Evolutionary conservation across 495 filamentous ascomycete genomes (phyloP).

Genomic region (Daldinia concentrica): DNA sequence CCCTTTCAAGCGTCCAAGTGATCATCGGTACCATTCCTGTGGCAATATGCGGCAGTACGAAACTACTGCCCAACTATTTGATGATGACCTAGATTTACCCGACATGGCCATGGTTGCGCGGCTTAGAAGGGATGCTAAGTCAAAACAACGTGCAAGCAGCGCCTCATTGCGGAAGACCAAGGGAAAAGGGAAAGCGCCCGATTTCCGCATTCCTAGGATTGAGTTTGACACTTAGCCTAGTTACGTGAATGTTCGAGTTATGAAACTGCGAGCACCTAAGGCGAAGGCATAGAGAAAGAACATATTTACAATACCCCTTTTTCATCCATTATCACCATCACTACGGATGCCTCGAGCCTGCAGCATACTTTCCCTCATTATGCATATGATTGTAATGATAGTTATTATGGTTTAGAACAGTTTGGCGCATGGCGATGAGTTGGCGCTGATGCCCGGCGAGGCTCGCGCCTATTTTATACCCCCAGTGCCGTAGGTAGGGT

Average conservation of each 20-base stretch:
- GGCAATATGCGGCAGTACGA: constrained; percentile 21
- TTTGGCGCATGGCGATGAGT: constrained; percentile 26
- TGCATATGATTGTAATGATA: constrained; percentile 30
- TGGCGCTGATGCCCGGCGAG: constrained; percentile 30
- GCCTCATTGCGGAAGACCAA: constrained; percentile 21
- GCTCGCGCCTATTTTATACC: constrained; percentile 32
- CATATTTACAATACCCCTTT: not conserved
- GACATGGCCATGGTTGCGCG: constrained; percentile 43
- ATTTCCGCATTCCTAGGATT: constrained; percentile 5
- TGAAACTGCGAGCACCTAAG: constrained; percentile 5
- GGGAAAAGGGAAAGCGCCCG: constrained; percentile 27
- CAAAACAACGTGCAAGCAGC: constrained; percentile 36
- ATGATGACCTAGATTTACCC: constrained; percentile 35
- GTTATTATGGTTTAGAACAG: constrained; percentile 21
- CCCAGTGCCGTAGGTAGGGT: constrained; percentile 13
- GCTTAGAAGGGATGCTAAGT: constrained; percentile 48
- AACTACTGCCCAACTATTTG: not conserved
- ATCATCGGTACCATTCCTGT: constrained; percentile 2
- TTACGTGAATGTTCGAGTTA: constrained; percentile 27
- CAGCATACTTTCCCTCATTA: constrained; percentile 1
- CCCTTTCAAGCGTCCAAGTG: constrained; percentile 23
- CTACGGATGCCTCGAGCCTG: not conserved
- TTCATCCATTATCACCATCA: not conserved
- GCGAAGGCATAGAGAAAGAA: not conserved
- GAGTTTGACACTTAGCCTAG: constrained; percentile 26